Evolutionary conservation across 2,329 filamentous ascomycete species (phyloP).

Genomic region (Coccinonectria pachysandricola): DNA sequence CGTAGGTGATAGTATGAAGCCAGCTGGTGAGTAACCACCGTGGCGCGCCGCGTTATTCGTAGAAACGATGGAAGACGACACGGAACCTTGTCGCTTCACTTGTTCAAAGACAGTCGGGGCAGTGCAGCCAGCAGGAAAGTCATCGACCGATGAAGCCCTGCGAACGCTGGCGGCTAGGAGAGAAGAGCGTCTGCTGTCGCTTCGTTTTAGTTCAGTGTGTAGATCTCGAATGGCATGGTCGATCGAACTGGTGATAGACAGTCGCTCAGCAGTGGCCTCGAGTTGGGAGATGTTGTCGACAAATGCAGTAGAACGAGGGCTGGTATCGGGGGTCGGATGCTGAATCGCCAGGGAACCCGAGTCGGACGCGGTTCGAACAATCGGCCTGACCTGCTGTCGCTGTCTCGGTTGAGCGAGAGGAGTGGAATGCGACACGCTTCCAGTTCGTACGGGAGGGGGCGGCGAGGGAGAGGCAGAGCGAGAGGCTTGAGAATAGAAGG

Average conservation of each 20-base stretch:
- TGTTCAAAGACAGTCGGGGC: slow-evolving; percentile 16
- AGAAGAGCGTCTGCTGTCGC: slow-evolving; percentile 56
- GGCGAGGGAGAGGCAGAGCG: slow-evolving; percentile 6
- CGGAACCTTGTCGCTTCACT: slow-evolving; percentile 35
- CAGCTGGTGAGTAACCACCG: slow-evolving; percentile 60
- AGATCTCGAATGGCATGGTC: slow-evolving; percentile 68
- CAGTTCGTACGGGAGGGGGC: slow-evolving; percentile 23
- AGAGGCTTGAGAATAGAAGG: slow-evolving; percentile 1
- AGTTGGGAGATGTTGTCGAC: slow-evolving; percentile 60
- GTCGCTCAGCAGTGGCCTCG: slow-evolving; percentile 63
- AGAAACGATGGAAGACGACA: slow-evolving; percentile 54
- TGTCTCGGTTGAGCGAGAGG: slow-evolving; percentile 23
- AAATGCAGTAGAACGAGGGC: slow-evolving; percentile 50
- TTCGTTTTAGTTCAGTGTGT: slow-evolving; percentile 59
- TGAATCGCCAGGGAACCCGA: slow-evolving; percentile 35
- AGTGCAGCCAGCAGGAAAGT: slow-evolving; percentile 13
- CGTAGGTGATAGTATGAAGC: slow-evolving; percentile 56
- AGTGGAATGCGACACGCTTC: slow-evolving; percentile 35
- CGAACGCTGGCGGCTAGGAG: slow-evolving; percentile 39
- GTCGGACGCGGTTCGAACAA: slow-evolving; percentile 36
- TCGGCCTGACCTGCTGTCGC: slow-evolving; percentile 28
- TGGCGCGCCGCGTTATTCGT: slow-evolving; percentile 56
- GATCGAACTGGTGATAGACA: slow-evolving; percentile 66
- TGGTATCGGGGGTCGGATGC: slow-evolving; percentile 53
- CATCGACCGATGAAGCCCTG: slow-evolving; percentile 24